phyloP scores from a whole-genome alignment of 2,329 filamentous ascomycete genomes.

The Arthrobotrys entomopaga region DNA sequence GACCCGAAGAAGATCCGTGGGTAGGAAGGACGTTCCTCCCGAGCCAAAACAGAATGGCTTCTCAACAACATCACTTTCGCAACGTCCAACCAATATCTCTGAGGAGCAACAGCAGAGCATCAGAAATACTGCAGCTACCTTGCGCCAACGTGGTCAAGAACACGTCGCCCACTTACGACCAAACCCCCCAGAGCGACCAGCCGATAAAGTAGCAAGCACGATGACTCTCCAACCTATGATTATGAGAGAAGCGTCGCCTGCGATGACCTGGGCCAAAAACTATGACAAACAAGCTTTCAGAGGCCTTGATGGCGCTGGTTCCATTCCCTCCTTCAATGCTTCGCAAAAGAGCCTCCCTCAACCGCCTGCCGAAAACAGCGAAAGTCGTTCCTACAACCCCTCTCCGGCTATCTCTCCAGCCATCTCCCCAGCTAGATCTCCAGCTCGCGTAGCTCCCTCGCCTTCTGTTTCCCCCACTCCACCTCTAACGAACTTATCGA shows the following conservation, averaged over 20 bases:
- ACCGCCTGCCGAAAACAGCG: constrained; percentile 37
- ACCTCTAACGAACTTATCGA: constrained; percentile 5
- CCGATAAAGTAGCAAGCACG: constrained; percentile 74
- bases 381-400: constrained; percentile 20
- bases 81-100: constrained; percentile 83
- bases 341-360: constrained; percentile 46
- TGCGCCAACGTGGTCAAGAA: constrained; percentile 74
- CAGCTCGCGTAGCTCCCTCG: constrained; percentile 9
- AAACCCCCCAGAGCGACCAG: constrained; percentile 68
- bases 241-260: constrained; percentile 85
- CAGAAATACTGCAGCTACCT: constrained; percentile 84
- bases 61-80: constrained; percentile 62
- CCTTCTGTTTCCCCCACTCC: constrained; percentile 14
- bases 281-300: constrained; percentile 91
- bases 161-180: constrained; percentile 62
- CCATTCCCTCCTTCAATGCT: constrained; percentile 24
- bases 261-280: constrained; percentile 95
- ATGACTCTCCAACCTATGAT: constrained; percentile 87
- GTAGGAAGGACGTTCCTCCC: constrained; percentile 41
- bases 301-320: constrained; percentile 67
- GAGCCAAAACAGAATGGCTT: constrained; percentile 52
- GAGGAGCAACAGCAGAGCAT: constrained; percentile 93
- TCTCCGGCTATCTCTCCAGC: constrained; percentile 29
- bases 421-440: constrained; percentile 20
- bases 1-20: constrained; percentile 57